Evolutionary conservation across 2,329 filamentous ascomycete species (phyloP), one percentile per base, ranked within the genome.

Genomic region (Tolypocladium capitatum): DNA sequence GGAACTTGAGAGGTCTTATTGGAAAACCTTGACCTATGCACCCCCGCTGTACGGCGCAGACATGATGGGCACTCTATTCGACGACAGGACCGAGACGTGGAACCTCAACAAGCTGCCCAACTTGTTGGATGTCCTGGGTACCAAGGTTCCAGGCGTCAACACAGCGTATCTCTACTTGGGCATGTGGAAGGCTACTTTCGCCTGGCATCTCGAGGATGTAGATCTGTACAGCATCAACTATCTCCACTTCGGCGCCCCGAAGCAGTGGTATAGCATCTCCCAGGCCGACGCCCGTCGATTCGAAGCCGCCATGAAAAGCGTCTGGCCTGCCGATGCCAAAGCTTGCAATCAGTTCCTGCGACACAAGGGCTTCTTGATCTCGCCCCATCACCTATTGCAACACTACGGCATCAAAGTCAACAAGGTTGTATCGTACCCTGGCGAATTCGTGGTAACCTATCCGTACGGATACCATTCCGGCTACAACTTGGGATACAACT

Each of bases 201-300:
- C 92, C 9, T 98, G 92, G 92, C 92, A 98, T 75, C 70, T 98
- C 46, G 92, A 98, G 63, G 92, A 98, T 63, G 91, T 98, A 38
- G 92, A 98, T 69, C 78, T 98, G 5, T 98, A 98, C 79, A 97
- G 90, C 64, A 98, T 98, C 75, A 98, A 98, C 69, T 98, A 96
- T 64, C 89, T 98, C 50, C 92, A 98, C 61, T 98, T 98, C 63
- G 92, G 92, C 47, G 92, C 92, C 1, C 92, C 92, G 0, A 98
- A 98, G 68, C 92, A 98, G 64, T 98, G 92, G 92, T 98, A 98
- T 69, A 96, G 90, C 66, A 97, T 98, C 55, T 95, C 91, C 1
- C 94, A 97, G 64, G 86, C 86, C 54, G 92, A 98, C 63, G 89
- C 91, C 14, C 81, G 89, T 45, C 83, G 85, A 16, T 98, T 98